phyloP scores from a whole-genome alignment of 257 asterid genomes.

The Capsicum baccatum region DNA sequence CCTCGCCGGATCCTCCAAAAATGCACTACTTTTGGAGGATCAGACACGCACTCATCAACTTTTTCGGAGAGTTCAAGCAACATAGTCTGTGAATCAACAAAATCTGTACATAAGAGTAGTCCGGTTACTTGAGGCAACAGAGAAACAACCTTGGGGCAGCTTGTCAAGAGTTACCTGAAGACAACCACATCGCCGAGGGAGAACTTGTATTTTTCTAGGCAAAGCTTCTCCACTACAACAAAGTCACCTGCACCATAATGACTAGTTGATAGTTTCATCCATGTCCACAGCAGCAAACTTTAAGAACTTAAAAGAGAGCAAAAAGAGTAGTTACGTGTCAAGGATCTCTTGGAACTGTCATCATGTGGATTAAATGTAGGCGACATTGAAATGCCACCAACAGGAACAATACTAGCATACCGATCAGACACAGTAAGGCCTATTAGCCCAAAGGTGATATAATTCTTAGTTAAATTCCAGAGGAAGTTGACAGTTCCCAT shows the following conservation, averaged over 20 bases:
- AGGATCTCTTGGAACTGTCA: constrained; percentile 38
- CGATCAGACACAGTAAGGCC: constrained; percentile 74
- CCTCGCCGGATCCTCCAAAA: too few relatives aligned
- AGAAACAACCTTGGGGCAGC: not conserved
- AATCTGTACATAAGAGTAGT: not conserved
- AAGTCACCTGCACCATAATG: constrained; percentile 57
- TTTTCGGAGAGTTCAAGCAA: too few relatives aligned
- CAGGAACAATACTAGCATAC: constrained; percentile 61
- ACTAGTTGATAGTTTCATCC: not conserved
- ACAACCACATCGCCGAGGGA: constrained; percentile 74
- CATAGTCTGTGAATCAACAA: not conserved
- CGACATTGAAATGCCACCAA: constrained; percentile 86
- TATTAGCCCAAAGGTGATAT: constrained; percentile 62
- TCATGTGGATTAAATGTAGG: constrained; percentile 74
- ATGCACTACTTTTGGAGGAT: too few relatives aligned
- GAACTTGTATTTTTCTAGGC: constrained; percentile 77
- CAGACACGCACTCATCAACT: too few relatives aligned
- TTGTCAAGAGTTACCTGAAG: constrained; percentile 54
- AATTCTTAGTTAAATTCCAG: constrained; percentile 54
- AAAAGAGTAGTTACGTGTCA: constrained; percentile 46
- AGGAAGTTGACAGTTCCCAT: constrained; percentile 53
- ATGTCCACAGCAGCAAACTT: not conserved
- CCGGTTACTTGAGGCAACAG: not conserved
- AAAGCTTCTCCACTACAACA: constrained; percentile 73
- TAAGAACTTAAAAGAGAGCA: not conserved